Evolutionary conservation across 1,284 basidiomycete species (phyloP), one percentile per base, ranked within the genome.

Genomic region (Cryptococcus wingfieldii): DNA sequence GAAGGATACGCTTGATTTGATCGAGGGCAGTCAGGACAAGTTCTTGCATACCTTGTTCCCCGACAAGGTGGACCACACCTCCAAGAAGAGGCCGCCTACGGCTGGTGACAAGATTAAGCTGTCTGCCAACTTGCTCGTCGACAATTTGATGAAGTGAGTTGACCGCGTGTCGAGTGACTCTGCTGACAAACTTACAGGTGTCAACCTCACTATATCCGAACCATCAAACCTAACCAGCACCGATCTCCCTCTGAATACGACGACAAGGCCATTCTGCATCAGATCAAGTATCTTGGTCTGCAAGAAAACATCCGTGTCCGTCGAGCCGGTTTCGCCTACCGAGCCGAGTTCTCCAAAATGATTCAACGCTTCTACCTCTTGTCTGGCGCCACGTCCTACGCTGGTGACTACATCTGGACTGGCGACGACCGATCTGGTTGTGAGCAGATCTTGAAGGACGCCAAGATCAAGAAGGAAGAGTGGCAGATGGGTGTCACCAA

Each of bases 401-500:
- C 95, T 4, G 95, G 96, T 61, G 96, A 99, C 76, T 99, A 99
- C 75, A 99, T 85, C 46, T 99, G 95, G 95, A 81, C 85, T 54
- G 92, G 94, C 5, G 90, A 97, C 69, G 73, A 92, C 6, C 87
- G 87, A 70, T 89, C 90, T 9, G 95, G 92, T 18, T 99, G 95
- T 71, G 86, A 94, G 78, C 85, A 86, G 64, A 98, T 99, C 61
- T 79, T 98, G 49, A 89, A 83, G 61, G 95, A 98, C 70, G 95
- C 93, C 14, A 94, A 94, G 45, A 98, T 99, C 65, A 84, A 90
- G 2, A 87, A 85, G 67, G 95, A 98, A 54, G 94, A 99, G 77
- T 99, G 95, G 95, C 95, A 99, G 78, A 96, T 98, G 92, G 95
- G 96, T 63, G 85, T 88, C 2, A 96, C 95, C 12, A 98, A 99